These are phyloP conservation scores for Microcyclosporella mali DNA, from an alignment of 2,329 filamentous ascomycete species.

Conservation along the genomic window DNA sequence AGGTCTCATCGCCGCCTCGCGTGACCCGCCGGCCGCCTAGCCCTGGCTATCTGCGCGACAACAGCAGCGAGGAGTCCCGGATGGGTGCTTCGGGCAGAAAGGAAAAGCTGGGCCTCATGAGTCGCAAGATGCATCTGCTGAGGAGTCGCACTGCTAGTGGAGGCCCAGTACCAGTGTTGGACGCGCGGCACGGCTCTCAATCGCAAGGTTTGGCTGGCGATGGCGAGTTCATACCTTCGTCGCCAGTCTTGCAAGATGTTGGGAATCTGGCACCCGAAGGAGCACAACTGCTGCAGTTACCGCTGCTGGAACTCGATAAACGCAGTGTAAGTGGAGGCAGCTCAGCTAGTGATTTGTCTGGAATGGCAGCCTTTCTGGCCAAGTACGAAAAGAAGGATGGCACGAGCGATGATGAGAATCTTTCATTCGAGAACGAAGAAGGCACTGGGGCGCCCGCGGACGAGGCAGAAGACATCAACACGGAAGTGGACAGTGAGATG, in stretches of 20 bases:
- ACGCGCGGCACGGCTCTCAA: slow-evolving; percentile 1
- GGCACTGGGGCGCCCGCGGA: slow-evolving; percentile 5
- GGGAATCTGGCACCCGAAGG: slow-evolving; percentile 24
- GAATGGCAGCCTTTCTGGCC: slow-evolving; percentile 30
- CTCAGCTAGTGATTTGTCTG: slow-evolving; percentile 40
- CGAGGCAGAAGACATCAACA: slow-evolving; percentile 3
- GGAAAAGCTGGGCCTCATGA: slow-evolving; percentile 28
- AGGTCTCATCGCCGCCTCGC: slow-evolving; percentile 18
- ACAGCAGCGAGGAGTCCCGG: slow-evolving; percentile 3
- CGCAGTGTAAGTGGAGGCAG: slow-evolving; percentile 28
- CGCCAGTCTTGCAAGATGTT: slow-evolving; percentile 27
- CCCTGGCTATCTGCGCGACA: slow-evolving; percentile 24
- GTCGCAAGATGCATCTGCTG: slow-evolving; percentile 29
- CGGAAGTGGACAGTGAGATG: slow-evolving; percentile 13
- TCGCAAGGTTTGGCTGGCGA: slow-evolving; percentile 10
- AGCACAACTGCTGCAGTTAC: slow-evolving; percentile 11
- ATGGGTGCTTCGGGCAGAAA: slow-evolving; percentile 15
- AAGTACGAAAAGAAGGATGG: slow-evolving; percentile 21
- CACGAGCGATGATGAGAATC: slow-evolving; percentile 18
- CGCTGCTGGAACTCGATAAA: slow-evolving; percentile 23
- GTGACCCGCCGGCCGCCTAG: slow-evolving; percentile 23
- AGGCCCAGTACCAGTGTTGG: slow-evolving; percentile 2
- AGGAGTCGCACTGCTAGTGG: slow-evolving; percentile 23
- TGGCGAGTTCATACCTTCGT: slow-evolving; percentile 21
- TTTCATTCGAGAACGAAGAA: slow-evolving; percentile 15